Evolutionary conservation across 208 protist genomes (phyloP).

Genomic region (Kentomonas sorsogonicus): DNA sequence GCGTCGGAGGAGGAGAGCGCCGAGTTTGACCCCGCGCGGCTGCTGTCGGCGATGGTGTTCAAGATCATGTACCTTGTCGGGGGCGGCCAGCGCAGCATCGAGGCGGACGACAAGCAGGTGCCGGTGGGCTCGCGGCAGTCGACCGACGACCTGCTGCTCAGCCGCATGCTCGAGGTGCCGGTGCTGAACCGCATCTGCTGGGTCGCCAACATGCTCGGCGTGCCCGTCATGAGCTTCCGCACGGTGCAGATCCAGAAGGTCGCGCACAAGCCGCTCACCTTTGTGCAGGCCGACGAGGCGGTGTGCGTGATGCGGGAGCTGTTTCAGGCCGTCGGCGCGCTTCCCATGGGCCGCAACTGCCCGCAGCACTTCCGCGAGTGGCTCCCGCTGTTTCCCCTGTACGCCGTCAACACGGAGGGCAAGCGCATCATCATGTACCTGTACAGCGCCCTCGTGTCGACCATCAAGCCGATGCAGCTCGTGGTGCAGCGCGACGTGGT

Average conservation of each 20-base stretch:
- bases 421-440: conserved; percentile 54
- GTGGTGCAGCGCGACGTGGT: conserved; percentile 35
- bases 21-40: conserved; percentile 25
- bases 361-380: conserved; percentile 35
- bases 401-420: conserved; percentile 51
- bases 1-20: conserved; percentile 15
- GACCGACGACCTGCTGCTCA: conserved; percentile 46
- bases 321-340: conserved; percentile 51
- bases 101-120: conserved; percentile 39
- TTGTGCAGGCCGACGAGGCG: conserved; percentile 39
- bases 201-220: conserved; percentile 44
- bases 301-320: conserved; percentile 37
- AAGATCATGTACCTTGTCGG: conserved; percentile 61
- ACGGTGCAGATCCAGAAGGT: conserved; percentile 12
- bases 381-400: conserved; percentile 54
- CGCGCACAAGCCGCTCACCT: conserved; percentile 21
- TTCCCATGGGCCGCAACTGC: conserved; percentile 39
- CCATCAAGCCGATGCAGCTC: conserved; percentile 26
- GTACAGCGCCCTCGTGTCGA: conserved; percentile 24
- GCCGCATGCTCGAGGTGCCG: conserved; percentile 39
- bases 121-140: conserved; percentile 12
- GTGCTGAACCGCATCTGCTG: conserved; percentile 47
- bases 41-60: conserved; percentile 25
- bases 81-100: conserved; percentile 52
- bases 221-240: conserved; percentile 37